Conservation (phyloP, 768 basidiomycete genomes). For the Tulasnella sp. region DNA sequence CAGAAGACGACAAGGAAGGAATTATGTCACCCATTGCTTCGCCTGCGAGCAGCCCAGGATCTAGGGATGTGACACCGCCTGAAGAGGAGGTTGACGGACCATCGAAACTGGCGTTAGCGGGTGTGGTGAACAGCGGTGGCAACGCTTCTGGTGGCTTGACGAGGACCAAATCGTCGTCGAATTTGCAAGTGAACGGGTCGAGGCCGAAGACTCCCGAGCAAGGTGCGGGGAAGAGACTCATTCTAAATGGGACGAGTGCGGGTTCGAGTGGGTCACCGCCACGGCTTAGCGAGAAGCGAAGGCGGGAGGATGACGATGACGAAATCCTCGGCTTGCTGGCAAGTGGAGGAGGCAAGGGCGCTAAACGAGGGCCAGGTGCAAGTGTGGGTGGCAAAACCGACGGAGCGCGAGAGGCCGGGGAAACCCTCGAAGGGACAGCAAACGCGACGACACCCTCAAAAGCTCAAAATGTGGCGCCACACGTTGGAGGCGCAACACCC, state of each 20-base stretch:
- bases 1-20: conserved; percentile 41
- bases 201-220: conserved; percentile 29
- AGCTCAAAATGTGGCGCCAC: conserved; percentile 37
- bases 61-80: conserved; percentile 14
- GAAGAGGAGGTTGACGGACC: conserved; percentile 21
- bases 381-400: conserved; percentile 5
- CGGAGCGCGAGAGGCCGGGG: too few relatives aligned
- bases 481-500: too few relatives aligned
- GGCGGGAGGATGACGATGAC: conserved; percentile 54
- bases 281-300: conserved; percentile 55
- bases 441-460: conserved; percentile 22
- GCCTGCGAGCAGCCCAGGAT: not conserved
- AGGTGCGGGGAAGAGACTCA: conserved; percentile 26
- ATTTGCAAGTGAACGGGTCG: conserved; percentile 8
- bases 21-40: too few relatives aligned
- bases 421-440: not conserved
- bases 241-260: conserved; percentile 20
- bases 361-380: conserved; percentile 23
- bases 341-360: conserved; percentile 36
- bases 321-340: conserved; percentile 50
- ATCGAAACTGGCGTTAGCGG: conserved; percentile 23
- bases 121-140: conserved; percentile 44
- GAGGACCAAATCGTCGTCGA: conserved; percentile 1
- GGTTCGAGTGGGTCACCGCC: conserved; percentile 30
- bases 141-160: not conserved